A percentile compares a stretch with the other conserved stretches of the same genome.
Evolutionary conservation across 2,329 filamentous ascomycete genomes (phyloP).

Genomic region (Phaeosphaeriaceae sp.): DNA sequence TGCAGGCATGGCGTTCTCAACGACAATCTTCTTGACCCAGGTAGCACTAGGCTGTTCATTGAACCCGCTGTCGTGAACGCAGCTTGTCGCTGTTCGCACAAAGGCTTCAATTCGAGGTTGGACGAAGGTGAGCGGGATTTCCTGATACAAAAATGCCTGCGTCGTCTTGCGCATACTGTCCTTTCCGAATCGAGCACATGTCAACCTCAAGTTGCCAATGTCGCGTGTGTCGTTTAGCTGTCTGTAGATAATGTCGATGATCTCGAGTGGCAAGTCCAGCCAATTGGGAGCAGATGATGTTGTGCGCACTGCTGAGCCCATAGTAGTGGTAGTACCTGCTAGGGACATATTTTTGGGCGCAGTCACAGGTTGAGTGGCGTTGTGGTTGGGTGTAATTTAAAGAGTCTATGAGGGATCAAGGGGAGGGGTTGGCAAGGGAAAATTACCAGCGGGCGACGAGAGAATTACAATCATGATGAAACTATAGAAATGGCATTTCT

Average conservation of each 20-base stretch:
- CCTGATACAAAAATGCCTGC: background rate
- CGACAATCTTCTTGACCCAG: background rate
- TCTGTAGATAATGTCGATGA: background rate
- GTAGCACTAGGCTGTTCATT: background rate
- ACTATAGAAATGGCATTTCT: no score
- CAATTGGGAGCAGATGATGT: no score
- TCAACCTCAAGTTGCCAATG: background rate
- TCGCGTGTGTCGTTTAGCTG: background rate
- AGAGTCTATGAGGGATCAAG: no score
- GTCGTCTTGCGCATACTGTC: background rate
- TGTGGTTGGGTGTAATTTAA: no score
- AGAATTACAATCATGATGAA: no score
- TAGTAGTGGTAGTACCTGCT: no score
- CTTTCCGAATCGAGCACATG: background rate
- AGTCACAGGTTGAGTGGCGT: no score
- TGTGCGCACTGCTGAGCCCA: no score
- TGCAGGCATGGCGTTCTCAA: no score
- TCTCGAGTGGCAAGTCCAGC: background rate
- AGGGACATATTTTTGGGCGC: no score
- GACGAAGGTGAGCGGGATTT: background rate
- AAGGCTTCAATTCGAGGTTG: background rate
- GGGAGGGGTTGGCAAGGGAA: no score
- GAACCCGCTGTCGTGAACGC: background rate
- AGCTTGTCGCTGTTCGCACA: background rate
- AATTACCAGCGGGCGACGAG: no score